Conservation (phyloP, 2,329 filamentous ascomycete species). For the Metarhizium anisopliae region DNA sequence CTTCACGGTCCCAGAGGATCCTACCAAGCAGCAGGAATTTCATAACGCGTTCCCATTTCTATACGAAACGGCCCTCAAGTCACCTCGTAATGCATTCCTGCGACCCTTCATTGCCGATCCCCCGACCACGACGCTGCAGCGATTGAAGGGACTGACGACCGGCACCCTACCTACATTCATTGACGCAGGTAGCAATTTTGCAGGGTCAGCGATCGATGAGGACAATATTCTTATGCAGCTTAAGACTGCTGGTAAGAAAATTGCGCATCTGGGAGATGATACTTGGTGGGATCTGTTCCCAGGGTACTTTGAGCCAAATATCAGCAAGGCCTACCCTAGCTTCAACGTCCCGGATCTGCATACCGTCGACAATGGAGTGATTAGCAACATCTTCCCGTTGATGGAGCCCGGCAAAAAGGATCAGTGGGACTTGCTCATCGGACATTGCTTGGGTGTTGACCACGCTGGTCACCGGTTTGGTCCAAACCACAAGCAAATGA, state of each 20-base stretch:
- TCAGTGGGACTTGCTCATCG: slow-evolving; percentile 91
- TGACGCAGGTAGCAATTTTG: slow-evolving; percentile 90
- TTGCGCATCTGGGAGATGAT: slow-evolving; percentile 95
- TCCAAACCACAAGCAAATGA: slow-evolving; percentile 87
- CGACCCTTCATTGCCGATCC: slow-evolving; percentile 95
- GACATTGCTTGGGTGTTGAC: slow-evolving; percentile 90
- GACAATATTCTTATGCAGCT: slow-evolving; percentile 67
- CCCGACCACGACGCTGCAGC: slow-evolving; percentile 84
- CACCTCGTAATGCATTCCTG: slow-evolving; percentile 77
- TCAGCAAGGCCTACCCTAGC: slow-evolving; percentile 86
- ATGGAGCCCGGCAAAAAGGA: slow-evolving; percentile 53
- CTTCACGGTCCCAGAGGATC: slow-evolving; percentile 70
- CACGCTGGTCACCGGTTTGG: slow-evolving; percentile 96
- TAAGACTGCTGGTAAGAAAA: slow-evolving; percentile 55
- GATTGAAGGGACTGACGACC: slow-evolving; percentile 88
- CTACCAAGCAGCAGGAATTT: slow-evolving; percentile 42
- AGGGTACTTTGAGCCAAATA: slow-evolving; percentile 78
- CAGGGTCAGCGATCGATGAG: slow-evolving; percentile 90
- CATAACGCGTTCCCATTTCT: slow-evolving; percentile 84
- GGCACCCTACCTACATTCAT: slow-evolving; percentile 92
- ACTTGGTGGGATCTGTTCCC: slow-evolving; percentile 94
- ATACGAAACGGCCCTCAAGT: slow-evolving; percentile 67
- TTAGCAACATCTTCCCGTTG: slow-evolving; percentile 81
- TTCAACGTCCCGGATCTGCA: slow-evolving; percentile 98
- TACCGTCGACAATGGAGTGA: slow-evolving; percentile 92